Conservation (phyloP, 441 rosid genomes). For the Croton setiger region DNA sequence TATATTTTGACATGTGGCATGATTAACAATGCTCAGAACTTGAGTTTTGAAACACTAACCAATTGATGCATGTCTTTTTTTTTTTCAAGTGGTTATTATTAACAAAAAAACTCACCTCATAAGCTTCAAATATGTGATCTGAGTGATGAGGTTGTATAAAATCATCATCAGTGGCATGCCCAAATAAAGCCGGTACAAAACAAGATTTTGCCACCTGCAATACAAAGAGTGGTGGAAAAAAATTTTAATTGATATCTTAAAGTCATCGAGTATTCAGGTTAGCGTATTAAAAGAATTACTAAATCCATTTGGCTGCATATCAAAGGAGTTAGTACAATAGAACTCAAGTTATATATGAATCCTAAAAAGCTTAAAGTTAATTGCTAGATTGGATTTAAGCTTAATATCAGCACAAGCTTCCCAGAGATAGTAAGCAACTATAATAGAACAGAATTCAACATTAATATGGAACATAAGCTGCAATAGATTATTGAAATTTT, state of each 20-base stretch:
- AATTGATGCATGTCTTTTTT: not conserved
- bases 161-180: conserved; percentile 93
- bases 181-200: conserved; percentile 96
- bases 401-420: not conserved
- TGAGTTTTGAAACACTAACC: not conserved
- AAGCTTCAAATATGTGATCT: conserved; percentile 79
- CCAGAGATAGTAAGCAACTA: not conserved
- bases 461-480: conserved; percentile 5
- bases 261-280: not conserved
- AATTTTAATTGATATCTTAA: not conserved
- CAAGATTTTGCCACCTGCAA: conserved; percentile 79
- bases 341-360: not conserved
- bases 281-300: not conserved
- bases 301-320: not conserved
- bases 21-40: not conserved
- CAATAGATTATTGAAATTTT: conserved; percentile 2
- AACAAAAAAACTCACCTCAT: conserved; percentile 46
- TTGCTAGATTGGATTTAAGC: not conserved
- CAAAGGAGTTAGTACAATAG: not conserved
- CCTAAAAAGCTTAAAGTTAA: conserved; percentile 2
- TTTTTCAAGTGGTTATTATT: conserved; percentile 8
- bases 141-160: conserved; percentile 95
- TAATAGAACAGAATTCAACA: not conserved
- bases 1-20: not conserved
- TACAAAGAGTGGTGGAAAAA: conserved; percentile 11